Evolutionary conservation across 305 asterid species (phyloP), one percentile per base, ranked within the genome.

Genomic region (Fraxinus sp.): DNA sequence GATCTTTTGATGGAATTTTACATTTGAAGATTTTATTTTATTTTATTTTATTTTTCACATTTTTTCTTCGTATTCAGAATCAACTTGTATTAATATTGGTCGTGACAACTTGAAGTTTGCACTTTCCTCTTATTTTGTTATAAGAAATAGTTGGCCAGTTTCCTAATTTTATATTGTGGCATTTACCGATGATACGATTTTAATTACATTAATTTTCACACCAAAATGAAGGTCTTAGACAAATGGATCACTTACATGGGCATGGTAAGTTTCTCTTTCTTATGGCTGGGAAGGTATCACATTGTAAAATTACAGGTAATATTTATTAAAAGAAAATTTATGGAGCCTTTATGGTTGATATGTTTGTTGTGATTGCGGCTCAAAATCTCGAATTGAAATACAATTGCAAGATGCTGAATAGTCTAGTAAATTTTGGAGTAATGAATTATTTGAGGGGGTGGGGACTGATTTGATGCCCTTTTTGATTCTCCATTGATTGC

Each of bases 271-370:
- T 89, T 85, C 86, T 91, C 74, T 74, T 77, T 64, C 86, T 87
- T 79, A 88, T 81, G 77, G 86, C 92, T 81, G 93, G 90, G 87
- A 89, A 83, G 82, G 81, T 80, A 37, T 88, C 89, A 46, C 84
- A 62, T 85, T 86, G 90, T 80, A 88, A 86, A 84, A 74, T 85
- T 72, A 41, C 88, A n/a, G 92, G 97, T 89, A 80, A 84, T 49
- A 64, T 62, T 78, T 79, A 26, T 28, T 46, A 73, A 62, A 59
- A 62, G 11, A 22, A 81, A 22, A 20, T 73, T 70, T 41, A 9
- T 55, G 46, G 76, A 81, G 49, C 22, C 0, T 70, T 70, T 5
- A 28, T 0, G 33, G 41, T 5, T 30, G 75, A 13, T 30, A 20
- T 70, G 39, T 28, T 70, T 70, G 35, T 4, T 70, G 75, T 32